phyloP scores from a whole-genome alignment of 176 grass and related monocot species.

The Aegilops umbellulata region DNA sequence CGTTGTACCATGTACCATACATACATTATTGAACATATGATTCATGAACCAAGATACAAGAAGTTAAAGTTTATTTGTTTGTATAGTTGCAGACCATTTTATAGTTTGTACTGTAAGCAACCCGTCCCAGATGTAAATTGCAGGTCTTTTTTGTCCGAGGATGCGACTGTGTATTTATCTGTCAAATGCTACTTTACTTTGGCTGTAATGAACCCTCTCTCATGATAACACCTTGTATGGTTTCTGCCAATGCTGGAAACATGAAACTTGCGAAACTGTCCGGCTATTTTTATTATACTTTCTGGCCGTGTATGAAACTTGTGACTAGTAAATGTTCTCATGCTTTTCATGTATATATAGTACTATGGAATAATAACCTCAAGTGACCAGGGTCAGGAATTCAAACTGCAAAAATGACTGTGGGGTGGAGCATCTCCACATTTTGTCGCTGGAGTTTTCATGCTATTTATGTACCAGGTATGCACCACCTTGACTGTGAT shows the following conservation, averaged over 20 bases:
- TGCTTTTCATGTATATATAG: background rate
- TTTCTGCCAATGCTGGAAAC: background rate
- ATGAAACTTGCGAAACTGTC: background rate
- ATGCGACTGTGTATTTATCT: background rate
- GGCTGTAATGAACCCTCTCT: background rate
- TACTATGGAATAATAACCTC: background rate
- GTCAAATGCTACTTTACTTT: background rate
- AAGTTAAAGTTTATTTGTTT: slow-evolving; percentile 22
- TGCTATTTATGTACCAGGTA: background rate
- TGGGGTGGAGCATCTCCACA: background rate
- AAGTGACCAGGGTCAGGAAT: slow-evolving; percentile 2
- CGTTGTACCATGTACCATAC: slow-evolving; percentile 11
- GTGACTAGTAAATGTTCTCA: background rate
- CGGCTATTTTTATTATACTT: background rate
- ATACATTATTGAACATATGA: slow-evolving; percentile 7
- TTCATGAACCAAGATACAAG: slow-evolving; percentile 22
- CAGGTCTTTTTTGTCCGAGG: background rate
- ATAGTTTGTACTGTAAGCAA: slow-evolving; percentile 13
- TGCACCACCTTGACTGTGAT: background rate
- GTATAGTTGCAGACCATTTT: slow-evolving; percentile 28
- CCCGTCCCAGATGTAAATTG: background rate
- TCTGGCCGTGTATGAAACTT: slow-evolving; percentile 8
- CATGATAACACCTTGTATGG: background rate
- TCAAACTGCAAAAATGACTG: slow-evolving; percentile 9
- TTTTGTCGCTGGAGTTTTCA: background rate